Evolutionary conservation across 768 basidiomycete species (phyloP).

Genomic region (Suillus subaureus): DNA sequence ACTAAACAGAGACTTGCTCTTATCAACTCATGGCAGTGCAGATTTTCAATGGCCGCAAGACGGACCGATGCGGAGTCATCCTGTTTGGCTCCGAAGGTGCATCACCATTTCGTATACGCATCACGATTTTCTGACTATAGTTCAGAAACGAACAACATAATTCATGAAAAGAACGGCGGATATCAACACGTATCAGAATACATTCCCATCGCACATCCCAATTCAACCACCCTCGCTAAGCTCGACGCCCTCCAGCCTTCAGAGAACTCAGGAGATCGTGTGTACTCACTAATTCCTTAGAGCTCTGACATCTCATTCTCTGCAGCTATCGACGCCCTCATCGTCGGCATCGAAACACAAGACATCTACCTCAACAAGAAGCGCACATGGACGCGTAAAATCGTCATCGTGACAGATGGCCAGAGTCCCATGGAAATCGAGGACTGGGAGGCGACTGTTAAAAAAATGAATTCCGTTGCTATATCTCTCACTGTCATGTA

Average conservation of each 20-base stretch:
- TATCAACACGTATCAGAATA: conserved; percentile 77
- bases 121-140: neutral
- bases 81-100: conserved; percentile 81
- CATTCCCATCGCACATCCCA: conserved; percentile 69
- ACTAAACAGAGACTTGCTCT: neutral
- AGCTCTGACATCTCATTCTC: conserved; percentile 4
- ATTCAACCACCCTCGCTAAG: conserved; percentile 64
- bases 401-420: conserved; percentile 86
- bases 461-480: conserved; percentile 61
- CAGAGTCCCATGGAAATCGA: conserved; percentile 72
- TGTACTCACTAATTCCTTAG: conserved; percentile 25
- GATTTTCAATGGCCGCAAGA: conserved; percentile 92
- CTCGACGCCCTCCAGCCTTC: conserved; percentile 63
- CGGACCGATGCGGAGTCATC: conserved; percentile 91
- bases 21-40: conserved; percentile 31
- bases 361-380: conserved; percentile 65
- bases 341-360: conserved; percentile 86
- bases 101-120: conserved; percentile 4
- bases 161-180: conserved; percentile 62
- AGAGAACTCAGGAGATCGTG: conserved; percentile 64
- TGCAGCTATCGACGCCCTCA: conserved; percentile 81
- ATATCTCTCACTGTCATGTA: conserved; percentile 76
- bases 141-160: conserved; percentile 65
- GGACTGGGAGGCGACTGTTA: conserved; percentile 70
- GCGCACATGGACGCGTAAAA: conserved; percentile 82